Base-by-base conservation (phyloP, 2,329 filamentous ascomycete genomes). In the Aspergillus sp. region DNA sequence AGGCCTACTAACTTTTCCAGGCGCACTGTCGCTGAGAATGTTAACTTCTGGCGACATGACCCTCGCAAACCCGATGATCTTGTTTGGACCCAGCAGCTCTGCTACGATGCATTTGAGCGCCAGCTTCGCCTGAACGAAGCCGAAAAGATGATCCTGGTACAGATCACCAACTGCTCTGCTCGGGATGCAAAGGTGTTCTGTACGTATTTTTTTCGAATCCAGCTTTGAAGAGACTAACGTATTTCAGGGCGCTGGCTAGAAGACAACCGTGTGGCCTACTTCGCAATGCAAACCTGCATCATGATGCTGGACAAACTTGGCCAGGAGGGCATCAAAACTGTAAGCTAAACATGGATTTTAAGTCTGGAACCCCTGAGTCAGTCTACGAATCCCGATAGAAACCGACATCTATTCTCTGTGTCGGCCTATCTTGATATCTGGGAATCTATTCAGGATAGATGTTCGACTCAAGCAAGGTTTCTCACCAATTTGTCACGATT, bases 111-210 rank as follows among this genome's bases (percentile, higher is more conserved):
- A 7, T 52, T 61, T 41, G 57, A 59, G 41, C 44, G 44, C 26
- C 32, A 41, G 30, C 48, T 55, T 26, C 51, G 46, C 38, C 43
- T 61, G 12, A 59, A 49, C 39, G 39, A 41, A 39, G 49, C 47
- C 5, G 58, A 62, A 41, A 54, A 56, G 34, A 43, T 41, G 29
- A 32, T 56, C 9, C 10, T 61, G 8, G 46, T 62, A 29, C 42
- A 43, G 10, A 39, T 43, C 10, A 54, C 48, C 8, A 39, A 48
- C 30, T 56, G 53, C 28, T 46, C 47, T 29, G 49, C 53, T 9
- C 35, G 52, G 19, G 58, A 61, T 47, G 55, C 57, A 7, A 41
- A 54, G 34, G 33, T 44, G 27, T 59, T 62, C 47, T 61, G 59
- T 62, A 53, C 51, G 59, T 58, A 26, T 9, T 32, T 40, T 27